Base-by-base conservation (phyloP, 176 grass and related monocot genomes). In the Triticum turgidum region DNA sequence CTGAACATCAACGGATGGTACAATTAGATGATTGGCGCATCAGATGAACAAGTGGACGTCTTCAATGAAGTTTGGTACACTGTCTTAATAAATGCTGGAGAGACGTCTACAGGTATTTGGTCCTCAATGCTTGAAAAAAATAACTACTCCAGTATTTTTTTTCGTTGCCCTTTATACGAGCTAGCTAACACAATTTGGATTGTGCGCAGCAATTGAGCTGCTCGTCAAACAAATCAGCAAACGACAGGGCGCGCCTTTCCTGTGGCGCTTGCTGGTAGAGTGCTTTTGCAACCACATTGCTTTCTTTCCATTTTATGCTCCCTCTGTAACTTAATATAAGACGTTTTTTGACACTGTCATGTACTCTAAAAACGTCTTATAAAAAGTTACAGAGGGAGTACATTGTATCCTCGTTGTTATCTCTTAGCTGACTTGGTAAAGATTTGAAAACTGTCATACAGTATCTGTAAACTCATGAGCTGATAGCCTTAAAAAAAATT, bases 1-100 rank as follows among this genome's bases (percentile, higher is more conserved):
- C 77, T 86, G 27, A 90, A 12, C 41, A 79, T 74, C 22, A 67
- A 67, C 15, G 18, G 49, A 69, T 74, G 22, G 30, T 33, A 80
- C 65, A 76, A 86, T 70, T 58, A 95, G 93, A 95, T 95, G 83
- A 95, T 95, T 76, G 93, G 93, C 51, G 93, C 93, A 83, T 95
- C 93, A 12, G 90, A 95, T 91, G 93, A 95, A 75, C 93, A 95
- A 84, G 63, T 95, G 59, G 93, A 95, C 64, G 90, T 92, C 83
- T 95, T 92, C 66, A 95, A 92, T 87, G 90, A 92, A 87, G 90
- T 91, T 84, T 95, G 93, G 93, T 92, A 89, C 15, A 79, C 61
- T 47, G 90, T 87, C 33, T 51, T 95, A 44, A 79, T 89, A 73
- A 85, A 82, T 73, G 34, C 82, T 71, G 86, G 84, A 84, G 86